These are phyloP conservation scores for Dioscorea alata DNA, from an alignment of 106 monocot genomes.

Conservation along the genomic window DNA sequence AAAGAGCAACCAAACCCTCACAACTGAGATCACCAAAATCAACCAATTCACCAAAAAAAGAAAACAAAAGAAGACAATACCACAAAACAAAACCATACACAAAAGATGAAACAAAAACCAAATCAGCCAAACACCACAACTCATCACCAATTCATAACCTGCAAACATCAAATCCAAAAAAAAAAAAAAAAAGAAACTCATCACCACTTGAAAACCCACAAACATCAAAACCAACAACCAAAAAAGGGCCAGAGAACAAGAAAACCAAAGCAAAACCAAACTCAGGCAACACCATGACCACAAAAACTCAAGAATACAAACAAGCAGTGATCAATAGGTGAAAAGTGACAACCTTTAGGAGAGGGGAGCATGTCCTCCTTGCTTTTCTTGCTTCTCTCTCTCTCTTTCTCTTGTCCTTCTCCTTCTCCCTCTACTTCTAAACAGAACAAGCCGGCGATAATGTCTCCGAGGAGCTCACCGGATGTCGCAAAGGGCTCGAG, in stretches of 20 bases:
- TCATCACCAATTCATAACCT: background rate
- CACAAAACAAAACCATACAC: background rate
- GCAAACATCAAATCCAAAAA: background rate
- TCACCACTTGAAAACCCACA: background rate
- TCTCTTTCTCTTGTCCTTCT: background rate
- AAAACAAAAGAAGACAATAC: background rate
- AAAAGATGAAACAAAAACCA: background rate
- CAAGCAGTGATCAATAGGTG: background rate
- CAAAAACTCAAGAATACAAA: background rate
- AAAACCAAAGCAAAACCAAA: background rate
- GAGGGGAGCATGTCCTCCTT: background rate
- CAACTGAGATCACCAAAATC: too few species aligned
- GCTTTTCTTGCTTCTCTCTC: background rate
- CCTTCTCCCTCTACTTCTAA: slow-evolving; percentile 1
- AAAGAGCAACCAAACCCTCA: too few species aligned
- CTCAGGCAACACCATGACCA: background rate
- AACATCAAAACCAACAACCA: background rate
- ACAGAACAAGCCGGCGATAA: too few species aligned
- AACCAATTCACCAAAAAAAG: background rate
- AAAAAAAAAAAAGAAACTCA: background rate
- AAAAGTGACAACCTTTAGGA: background rate
- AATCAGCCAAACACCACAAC: background rate
- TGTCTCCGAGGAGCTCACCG: too few species aligned
- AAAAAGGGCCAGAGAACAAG: too few species aligned
- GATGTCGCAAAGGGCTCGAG: too few species aligned